Evolutionary conservation across 495 filamentous ascomycete genomes (phyloP).

Genomic region (Aeminium ludgeri): DNA sequence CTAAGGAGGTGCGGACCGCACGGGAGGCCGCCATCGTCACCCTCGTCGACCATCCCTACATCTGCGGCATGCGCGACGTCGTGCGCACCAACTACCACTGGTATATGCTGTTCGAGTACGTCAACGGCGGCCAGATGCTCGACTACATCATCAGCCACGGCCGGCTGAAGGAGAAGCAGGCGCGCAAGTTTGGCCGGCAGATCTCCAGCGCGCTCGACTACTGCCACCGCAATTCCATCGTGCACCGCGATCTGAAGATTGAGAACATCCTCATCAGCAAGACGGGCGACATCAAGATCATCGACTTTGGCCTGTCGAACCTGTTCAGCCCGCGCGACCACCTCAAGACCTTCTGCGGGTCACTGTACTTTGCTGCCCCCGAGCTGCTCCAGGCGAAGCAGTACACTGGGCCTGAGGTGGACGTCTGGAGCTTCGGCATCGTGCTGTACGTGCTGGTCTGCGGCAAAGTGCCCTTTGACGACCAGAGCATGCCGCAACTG

Average conservation of each 20-base stretch:
- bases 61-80: slow-evolving; percentile 91
- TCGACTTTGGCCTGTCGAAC: slow-evolving; percentile 97
- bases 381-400: slow-evolving; percentile 86
- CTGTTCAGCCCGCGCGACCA: slow-evolving; percentile 75
- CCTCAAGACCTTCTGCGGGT: slow-evolving; percentile 94
- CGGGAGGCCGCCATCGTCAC: slow-evolving; percentile 95
- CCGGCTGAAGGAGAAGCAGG: slow-evolving; percentile 94
- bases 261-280: slow-evolving; percentile 99
- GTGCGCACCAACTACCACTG: slow-evolving; percentile 93
- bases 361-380: slow-evolving; percentile 93
- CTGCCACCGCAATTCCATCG: slow-evolving; percentile 97
- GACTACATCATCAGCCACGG: slow-evolving; percentile 99
- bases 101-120: slow-evolving; percentile 99
- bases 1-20: slow-evolving; percentile 93
- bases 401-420: slow-evolving; percentile 92
- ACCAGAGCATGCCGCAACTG: slow-evolving; percentile 96
- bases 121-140: slow-evolving; percentile 98
- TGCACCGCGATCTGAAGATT: slow-evolving; percentile 95
- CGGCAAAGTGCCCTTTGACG: slow-evolving; percentile 96
- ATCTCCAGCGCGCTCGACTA: slow-evolving; percentile 98
- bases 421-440: slow-evolving; percentile 98
- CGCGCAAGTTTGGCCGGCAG: slow-evolving; percentile 91
- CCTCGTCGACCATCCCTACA: slow-evolving; percentile 86
- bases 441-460: slow-evolving; percentile 97
- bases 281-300: slow-evolving; percentile 98